phyloP scores from a whole-genome alignment of 176 grass and related monocot species.

The Aegilops sharonensis region DNA sequence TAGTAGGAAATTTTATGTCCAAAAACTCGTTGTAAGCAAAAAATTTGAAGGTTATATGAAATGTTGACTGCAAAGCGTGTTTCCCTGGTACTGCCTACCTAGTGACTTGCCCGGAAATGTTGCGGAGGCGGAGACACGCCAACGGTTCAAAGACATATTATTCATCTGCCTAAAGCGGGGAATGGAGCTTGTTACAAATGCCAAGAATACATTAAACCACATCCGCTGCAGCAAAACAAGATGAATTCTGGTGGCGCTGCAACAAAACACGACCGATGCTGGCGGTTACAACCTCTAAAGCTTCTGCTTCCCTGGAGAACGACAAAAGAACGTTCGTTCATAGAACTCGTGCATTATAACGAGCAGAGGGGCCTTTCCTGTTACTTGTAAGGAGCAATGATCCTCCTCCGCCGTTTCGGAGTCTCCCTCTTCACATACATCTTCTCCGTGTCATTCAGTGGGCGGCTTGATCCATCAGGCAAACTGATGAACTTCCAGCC shows the following conservation, averaged over 20 bases:
- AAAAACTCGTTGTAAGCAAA: not conserved
- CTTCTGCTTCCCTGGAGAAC: slow-evolving; percentile 17
- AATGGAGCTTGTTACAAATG: slow-evolving; percentile 3
- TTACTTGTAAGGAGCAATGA: slow-evolving; percentile 82
- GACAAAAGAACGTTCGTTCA: slow-evolving; percentile 5
- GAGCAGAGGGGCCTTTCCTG: not conserved
- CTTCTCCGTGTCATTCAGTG: slow-evolving; percentile 83
- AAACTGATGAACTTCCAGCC: slow-evolving; percentile 89
- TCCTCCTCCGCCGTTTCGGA: slow-evolving; percentile 72
- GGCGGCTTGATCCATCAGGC: slow-evolving; percentile 80
- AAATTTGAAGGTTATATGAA: not conserved
- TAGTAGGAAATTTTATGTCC: not conserved
- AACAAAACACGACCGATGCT: not conserved
- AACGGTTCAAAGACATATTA: slow-evolving; percentile 32
- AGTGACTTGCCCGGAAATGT: not conserved
- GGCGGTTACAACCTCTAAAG: slow-evolving; percentile 16
- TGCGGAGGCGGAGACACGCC: not conserved
- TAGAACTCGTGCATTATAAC: not conserved
- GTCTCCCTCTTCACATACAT: slow-evolving; percentile 96
- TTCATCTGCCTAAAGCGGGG: slow-evolving; percentile 31
- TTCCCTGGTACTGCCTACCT: not conserved
- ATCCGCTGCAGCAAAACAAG: slow-evolving; percentile 16
- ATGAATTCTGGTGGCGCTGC: not conserved
- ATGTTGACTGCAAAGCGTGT: slow-evolving; percentile 5
- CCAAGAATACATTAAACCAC: slow-evolving; percentile 33